Evolutionary conservation across 2,329 filamentous ascomycete genomes (phyloP), one percentile per base, ranked within the genome.

Genomic region (Ascochyta fabae): DNA sequence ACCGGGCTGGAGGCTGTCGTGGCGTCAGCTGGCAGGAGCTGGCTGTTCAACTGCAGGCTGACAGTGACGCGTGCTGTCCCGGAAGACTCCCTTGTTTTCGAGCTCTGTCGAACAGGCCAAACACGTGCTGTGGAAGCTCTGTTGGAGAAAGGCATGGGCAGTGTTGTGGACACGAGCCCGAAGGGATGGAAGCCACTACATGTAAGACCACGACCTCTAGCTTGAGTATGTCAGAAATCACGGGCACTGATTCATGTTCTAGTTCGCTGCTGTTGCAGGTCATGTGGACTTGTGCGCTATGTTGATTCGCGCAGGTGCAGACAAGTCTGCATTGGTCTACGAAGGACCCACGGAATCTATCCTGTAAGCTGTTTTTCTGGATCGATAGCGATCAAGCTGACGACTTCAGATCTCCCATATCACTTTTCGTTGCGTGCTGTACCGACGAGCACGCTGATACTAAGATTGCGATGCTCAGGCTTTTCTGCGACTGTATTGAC

Each of bases 401-500:
- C 19, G 19, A 19, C 19, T 19, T 19, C 0, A 59, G 57, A 5
- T 60, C 60, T 3, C 60, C 58, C 0, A 48, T 62, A 6, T 62
- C 60, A 3, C 33, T 62, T 4, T 60, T 54, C 16, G 58, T 62
- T 1, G 41, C 60, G 15, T 40, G 13, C 13, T 53, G 31, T 9
- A 60, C 35, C 1, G 49, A 54, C 22, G 13, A 23, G 22, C 34
- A 35, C 12, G 58, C 54, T 8, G 60, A 58, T 2, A 36, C 23
- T 2, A 62, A 60, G 42, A 60, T 62, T 12, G 44, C 48, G 6
- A 62, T 62, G 60, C 57, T 62, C 12, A 48, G 54, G 23, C 24
- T 62, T 16, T 62, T 60, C 22, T 56, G 29, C 13, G 60, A 62
- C 26, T 62, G 60, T 23, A 62, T 62, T 16, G 58, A 62, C 23